These are phyloP conservation scores for Cladosporium velox DNA, from an alignment of 2,329 filamentous ascomycete species.

Conservation along the genomic window DNA sequence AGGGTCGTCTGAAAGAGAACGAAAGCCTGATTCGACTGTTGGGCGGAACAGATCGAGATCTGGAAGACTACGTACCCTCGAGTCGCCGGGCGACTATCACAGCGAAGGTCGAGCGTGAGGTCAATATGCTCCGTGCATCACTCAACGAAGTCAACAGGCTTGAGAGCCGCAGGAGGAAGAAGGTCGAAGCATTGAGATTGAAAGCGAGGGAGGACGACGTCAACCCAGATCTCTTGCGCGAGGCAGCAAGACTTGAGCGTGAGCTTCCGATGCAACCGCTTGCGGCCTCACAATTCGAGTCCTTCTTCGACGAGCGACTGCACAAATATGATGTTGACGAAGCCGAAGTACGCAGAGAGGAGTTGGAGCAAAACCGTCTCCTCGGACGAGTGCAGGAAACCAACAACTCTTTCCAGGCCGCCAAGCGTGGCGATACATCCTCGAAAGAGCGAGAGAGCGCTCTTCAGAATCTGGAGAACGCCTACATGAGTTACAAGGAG, in stretches of 20 bases:
- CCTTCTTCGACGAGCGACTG: conserved; percentile 81
- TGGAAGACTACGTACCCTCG: conserved; percentile 88
- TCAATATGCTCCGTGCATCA: conserved; percentile 72
- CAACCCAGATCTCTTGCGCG: conserved; percentile 74
- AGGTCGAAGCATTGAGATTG: conserved; percentile 74
- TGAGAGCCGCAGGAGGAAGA: conserved; percentile 76
- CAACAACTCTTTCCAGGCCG: conserved; percentile 75
- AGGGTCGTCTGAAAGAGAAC: conserved; percentile 75
- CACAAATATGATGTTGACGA: conserved; percentile 79
- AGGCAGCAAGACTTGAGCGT: conserved; percentile 82
- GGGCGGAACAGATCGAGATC: conserved; percentile 73
- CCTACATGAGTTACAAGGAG: conserved; percentile 95
- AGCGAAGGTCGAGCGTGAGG: conserved; percentile 75
- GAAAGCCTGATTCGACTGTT: conserved; percentile 75
- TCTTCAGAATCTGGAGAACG: conserved; percentile 83
- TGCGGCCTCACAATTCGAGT: conserved; percentile 86
- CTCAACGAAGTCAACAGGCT: conserved; percentile 84
- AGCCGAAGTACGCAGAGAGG: conserved; percentile 67
- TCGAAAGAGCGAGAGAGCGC: conserved; percentile 79
- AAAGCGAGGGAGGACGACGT: conserved; percentile 88
- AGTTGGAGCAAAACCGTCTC: conserved; percentile 76
- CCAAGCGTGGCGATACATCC: conserved; percentile 66
- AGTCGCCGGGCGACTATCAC: conserved; percentile 78
- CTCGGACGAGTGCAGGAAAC: conserved; percentile 69
- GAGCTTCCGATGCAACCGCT: conserved; percentile 82